These are phyloP conservation scores for Pittosporum tobira DNA, from an alignment of 129 eudicot species.

Conservation along the genomic window DNA sequence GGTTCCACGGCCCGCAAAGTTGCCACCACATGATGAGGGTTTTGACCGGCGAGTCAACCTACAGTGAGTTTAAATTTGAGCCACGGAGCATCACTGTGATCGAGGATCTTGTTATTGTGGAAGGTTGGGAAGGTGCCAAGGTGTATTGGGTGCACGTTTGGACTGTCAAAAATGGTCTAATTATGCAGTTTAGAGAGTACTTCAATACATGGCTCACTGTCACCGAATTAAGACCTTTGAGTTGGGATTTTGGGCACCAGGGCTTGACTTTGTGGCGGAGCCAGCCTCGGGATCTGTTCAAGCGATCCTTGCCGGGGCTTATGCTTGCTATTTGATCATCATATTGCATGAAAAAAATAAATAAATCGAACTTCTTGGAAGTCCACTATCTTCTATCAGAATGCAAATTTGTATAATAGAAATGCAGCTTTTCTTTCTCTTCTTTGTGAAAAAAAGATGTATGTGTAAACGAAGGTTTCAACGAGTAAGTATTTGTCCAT, in stretches of 20 bases:
- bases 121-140: constrained; percentile 81
- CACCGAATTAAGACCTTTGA: constrained; percentile 38
- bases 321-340: constrained; percentile 57
- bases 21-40: constrained; percentile 88
- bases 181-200: constrained; percentile 67
- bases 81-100: constrained; percentile 52
- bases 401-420: too few relatives aligned
- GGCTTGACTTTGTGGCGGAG: constrained; percentile 61
- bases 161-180: constrained; percentile 62
- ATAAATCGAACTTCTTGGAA: too few relatives aligned
- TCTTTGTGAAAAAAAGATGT: too few relatives aligned
- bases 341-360: background rate
- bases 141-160: constrained; percentile 93
- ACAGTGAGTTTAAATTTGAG: constrained; percentile 44
- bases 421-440: too few relatives aligned
- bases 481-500: too few relatives aligned
- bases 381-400: too few relatives aligned
- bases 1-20: constrained; percentile 81
- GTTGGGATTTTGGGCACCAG: constrained; percentile 13
- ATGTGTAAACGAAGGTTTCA: too few relatives aligned
- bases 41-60: constrained; percentile 53
- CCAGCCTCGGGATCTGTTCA: constrained; percentile 58
- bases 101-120: constrained; percentile 56
- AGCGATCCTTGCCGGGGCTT: constrained; percentile 60
- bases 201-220: constrained; percentile 85